Evolutionary conservation across 2,329 filamentous ascomycete species (phyloP), one percentile per base, ranked within the genome.

Genomic region (Madurella mycetomatis): DNA sequence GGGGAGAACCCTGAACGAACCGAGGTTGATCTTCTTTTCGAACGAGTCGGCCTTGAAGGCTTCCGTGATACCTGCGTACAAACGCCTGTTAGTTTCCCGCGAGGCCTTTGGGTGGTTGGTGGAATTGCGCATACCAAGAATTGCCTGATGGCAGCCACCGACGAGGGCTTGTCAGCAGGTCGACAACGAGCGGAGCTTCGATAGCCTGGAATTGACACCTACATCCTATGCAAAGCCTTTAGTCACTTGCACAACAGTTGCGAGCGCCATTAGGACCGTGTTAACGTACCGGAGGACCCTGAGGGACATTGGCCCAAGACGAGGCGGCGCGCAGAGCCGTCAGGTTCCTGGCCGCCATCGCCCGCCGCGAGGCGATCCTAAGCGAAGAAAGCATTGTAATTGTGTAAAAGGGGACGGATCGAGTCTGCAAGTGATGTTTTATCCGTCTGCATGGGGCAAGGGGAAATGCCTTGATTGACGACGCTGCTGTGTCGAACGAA

Each of bases 41-140:
- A 95, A 92, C 68, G 80, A 82, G 73, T 99, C 94, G 74, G 92
- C 92, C 83, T 97, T 99, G 88, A 94, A 99, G 58, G 94, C 94
- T 79, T 99, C 94, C 60, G 94, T 97, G 76, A 99, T 91, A 72
- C 89, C 87, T 86, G 62, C 18, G 49, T 43, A 51, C 41, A 30
- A 11, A 18, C 2, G 19, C 40, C 16, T 55, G 59, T 68, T 66
- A 69, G 65, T 60, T 44, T 61, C 42, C 49, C 43, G 45, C 34
- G 43, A 19, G 19, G 9, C 16, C 8, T 42, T 41, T 15, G 49
- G 52, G n/a, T n/a, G 13, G 41, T 11, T 18, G 11, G 11, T 13
- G n/a, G 9, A 25, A 25, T 7, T 25, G 49, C 50, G 45, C 80
- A 66, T 81, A 88, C 85, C 87, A 55, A 91, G 80, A 77, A 90